Conservation (phyloP, 2,329 filamentous ascomycete species). For the Coniochaeta prunicola region DNA sequence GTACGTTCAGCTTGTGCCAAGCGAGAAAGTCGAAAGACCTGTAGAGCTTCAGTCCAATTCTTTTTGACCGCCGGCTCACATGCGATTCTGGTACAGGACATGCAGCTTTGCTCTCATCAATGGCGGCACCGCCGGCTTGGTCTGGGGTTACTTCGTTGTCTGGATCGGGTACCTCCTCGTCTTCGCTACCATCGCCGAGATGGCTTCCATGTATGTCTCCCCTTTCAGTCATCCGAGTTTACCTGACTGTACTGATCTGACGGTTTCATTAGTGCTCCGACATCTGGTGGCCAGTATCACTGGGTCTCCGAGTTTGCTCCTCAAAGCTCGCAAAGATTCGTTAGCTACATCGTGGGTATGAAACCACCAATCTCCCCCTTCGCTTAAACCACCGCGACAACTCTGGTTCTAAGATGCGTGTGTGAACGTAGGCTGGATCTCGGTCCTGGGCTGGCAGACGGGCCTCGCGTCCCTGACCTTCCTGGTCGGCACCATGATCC, state of each 20-base stretch:
- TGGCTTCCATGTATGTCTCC: conserved; percentile 28
- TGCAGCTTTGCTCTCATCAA: conserved; percentile 33
- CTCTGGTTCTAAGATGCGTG: neutral
- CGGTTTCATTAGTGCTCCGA: conserved; percentile 25
- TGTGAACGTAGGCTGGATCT: conserved; percentile 32
- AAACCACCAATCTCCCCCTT: neutral
- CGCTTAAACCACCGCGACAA: neutral
- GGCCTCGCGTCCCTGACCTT: conserved; percentile 29
- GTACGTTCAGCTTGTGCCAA: conserved; percentile 7
- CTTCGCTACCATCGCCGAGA: conserved; percentile 31
- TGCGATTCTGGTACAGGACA: conserved; percentile 12
- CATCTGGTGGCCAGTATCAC: conserved; percentile 52
- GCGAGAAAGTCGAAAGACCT: too few species aligned
- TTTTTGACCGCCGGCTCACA: conserved; percentile 2
- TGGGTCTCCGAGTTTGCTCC: conserved; percentile 51
- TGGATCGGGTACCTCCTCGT: conserved; percentile 38
- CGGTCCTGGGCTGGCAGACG: conserved; percentile 40
- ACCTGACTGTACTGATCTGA: neutral
- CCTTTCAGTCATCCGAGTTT: neutral
- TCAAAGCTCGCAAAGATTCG: conserved; percentile 36
- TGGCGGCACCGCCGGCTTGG: conserved; percentile 44
- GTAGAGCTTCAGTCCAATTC: neutral
- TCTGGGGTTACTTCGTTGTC: conserved; percentile 42
- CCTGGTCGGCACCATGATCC: conserved; percentile 39
- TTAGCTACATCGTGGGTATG: conserved; percentile 45